A percentile compares a stretch with the other conserved stretches of the same genome.
phyloP scores from a whole-genome alignment of 768 basidiomycete species.

The Mycena pura region DNA sequence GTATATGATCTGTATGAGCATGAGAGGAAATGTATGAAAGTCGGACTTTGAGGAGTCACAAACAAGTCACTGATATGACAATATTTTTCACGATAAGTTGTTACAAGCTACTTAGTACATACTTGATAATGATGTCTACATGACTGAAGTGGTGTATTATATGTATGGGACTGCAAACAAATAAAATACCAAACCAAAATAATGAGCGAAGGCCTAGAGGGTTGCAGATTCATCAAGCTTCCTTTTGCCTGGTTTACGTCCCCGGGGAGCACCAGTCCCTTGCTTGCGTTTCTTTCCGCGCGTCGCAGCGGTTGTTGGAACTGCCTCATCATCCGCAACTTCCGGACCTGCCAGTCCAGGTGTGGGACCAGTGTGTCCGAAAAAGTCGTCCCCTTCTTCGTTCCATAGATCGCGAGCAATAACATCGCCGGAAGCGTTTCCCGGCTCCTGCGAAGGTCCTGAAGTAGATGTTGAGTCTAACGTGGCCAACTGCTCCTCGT shows the following conservation, averaged over 20 bases:
- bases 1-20: conserved; percentile 25
- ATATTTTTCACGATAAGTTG: neutral
- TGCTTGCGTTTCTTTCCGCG: conserved; percentile 53
- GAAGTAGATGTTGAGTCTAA: conserved; percentile 56
- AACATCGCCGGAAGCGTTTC: conserved; percentile 26
- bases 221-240: conserved; percentile 27
- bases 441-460: conserved; percentile 38
- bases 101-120: conserved; percentile 17
- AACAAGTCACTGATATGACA: neutral
- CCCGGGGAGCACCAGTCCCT: conserved; percentile 43
- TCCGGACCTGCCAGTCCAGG: conserved; percentile 33
- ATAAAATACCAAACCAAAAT: conserved; percentile 8
- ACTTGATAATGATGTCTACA: conserved; percentile 22
- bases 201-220: neutral
- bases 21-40: conserved; percentile 21
- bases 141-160: conserved; percentile 5
- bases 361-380: conserved; percentile 59
- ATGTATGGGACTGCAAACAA: conserved; percentile 4
- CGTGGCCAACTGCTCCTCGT: conserved; percentile 89
- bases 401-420: conserved; percentile 76
- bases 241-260: conserved; percentile 50
- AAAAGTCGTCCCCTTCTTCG: conserved; percentile 88
- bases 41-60: conserved; percentile 1
- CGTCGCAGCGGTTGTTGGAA: conserved; percentile 35
- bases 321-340: conserved; percentile 46